Evolutionary conservation across 2,329 filamentous ascomycete species (phyloP).

Genomic region (Diplodia seriata): DNA sequence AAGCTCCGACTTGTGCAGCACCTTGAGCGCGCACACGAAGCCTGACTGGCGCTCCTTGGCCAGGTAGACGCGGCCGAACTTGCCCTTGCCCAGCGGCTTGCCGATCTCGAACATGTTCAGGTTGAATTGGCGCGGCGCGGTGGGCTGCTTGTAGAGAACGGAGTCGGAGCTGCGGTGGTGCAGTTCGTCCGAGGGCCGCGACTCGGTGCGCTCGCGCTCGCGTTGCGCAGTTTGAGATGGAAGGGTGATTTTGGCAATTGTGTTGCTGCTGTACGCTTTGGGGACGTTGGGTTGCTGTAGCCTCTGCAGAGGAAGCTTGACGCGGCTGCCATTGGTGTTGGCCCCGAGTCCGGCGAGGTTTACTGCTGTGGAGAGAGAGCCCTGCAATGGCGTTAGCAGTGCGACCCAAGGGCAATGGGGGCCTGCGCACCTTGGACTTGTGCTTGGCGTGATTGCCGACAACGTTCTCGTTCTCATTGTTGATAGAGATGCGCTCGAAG

Average conservation of each 20-base stretch:
- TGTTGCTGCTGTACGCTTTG: slow-evolving; percentile 47
- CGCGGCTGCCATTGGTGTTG: slow-evolving; percentile 61
- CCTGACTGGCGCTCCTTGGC: slow-evolving; percentile 78
- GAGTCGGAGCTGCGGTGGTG: slow-evolving; percentile 49
- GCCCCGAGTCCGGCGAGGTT: slow-evolving; percentile 57
- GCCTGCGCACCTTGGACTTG: slow-evolving; percentile 74
- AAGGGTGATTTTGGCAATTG: slow-evolving; percentile 69
- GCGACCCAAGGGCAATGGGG: not conserved
- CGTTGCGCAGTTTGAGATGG: slow-evolving; percentile 70
- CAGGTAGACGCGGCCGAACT: slow-evolving; percentile 86
- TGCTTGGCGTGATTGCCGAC: slow-evolving; percentile 62
- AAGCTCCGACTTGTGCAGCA: slow-evolving; percentile 83
- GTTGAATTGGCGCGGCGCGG: slow-evolving; percentile 68
- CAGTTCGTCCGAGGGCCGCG: slow-evolving; percentile 46
- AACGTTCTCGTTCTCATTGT: slow-evolving; percentile 79
- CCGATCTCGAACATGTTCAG: slow-evolving; percentile 95
- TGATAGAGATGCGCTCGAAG: slow-evolving; percentile 87
- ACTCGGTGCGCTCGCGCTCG: slow-evolving; percentile 36
- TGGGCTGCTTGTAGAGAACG: slow-evolving; percentile 50
- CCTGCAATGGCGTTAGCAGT: slow-evolving; percentile 43
- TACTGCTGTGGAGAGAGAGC: slow-evolving; percentile 55
- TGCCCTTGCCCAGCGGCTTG: slow-evolving; percentile 83
- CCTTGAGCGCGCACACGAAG: slow-evolving; percentile 87
- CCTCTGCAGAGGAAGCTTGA: slow-evolving; percentile 79
- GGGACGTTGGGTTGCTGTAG: slow-evolving; percentile 77